phyloP scores from a whole-genome alignment of 2,329 filamentous ascomycete species.

The Neocucurbitaria cava region DNA sequence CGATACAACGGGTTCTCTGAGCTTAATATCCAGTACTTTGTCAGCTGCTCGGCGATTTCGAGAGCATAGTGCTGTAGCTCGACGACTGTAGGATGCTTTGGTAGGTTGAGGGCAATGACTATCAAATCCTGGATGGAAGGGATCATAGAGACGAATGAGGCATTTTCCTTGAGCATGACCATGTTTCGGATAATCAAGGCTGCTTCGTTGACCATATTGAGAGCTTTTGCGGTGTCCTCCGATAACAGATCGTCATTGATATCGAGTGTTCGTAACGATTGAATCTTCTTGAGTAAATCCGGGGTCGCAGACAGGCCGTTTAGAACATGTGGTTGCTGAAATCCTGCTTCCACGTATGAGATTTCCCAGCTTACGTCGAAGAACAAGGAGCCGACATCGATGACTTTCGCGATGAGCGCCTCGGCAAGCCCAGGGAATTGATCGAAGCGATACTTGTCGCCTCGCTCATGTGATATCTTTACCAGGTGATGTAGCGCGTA shows the following conservation, averaged over 20 bases:
- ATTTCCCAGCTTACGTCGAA: slow-evolving; percentile 84
- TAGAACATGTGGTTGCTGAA: slow-evolving; percentile 57
- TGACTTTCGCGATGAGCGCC: slow-evolving; percentile 81
- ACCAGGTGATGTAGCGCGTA: slow-evolving; percentile 93
- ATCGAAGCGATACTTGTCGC: slow-evolving; percentile 95
- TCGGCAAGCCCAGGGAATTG: slow-evolving; percentile 89
- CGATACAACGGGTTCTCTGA: slow-evolving; percentile 79
- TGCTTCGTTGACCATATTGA: slow-evolving; percentile 84
- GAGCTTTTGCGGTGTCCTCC: slow-evolving; percentile 70
- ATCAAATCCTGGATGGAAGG: slow-evolving; percentile 80
- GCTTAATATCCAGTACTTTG: slow-evolving; percentile 77
- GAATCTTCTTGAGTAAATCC: slow-evolving; percentile 76
- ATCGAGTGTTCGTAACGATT: slow-evolving; percentile 63
- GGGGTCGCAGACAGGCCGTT: slow-evolving; percentile 72
- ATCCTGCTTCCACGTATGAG: slow-evolving; percentile 67
- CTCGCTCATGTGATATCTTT: slow-evolving; percentile 92
- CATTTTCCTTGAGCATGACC: slow-evolving; percentile 92
- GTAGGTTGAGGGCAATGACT: slow-evolving; percentile 81
- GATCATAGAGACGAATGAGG: slow-evolving; percentile 77
- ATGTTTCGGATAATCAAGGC: slow-evolving; percentile 91
- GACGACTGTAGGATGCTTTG: slow-evolving; percentile 72
- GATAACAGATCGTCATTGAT: slow-evolving; percentile 75
- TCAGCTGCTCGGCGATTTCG: slow-evolving; percentile 90
- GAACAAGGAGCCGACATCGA: slow-evolving; percentile 79
- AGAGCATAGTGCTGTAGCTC: slow-evolving; percentile 91